phyloP scores from a whole-genome alignment of 2,329 filamentous ascomycete species.

The Xylaria sp. region DNA sequence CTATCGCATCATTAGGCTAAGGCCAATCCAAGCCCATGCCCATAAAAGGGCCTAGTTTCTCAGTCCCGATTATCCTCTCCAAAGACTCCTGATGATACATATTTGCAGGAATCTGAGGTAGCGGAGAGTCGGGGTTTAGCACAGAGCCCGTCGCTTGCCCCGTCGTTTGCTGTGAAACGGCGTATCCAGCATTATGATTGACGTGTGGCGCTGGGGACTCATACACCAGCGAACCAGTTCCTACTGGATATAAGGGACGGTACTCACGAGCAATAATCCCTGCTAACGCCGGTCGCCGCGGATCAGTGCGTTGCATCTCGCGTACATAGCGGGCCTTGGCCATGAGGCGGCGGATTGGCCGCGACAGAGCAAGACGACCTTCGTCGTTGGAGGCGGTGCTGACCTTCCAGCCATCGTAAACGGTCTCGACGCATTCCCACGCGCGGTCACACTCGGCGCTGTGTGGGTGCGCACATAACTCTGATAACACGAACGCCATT shows the following conservation, averaged over 20 bases:
- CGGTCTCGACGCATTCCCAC: slow-evolving; percentile 30
- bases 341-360: slow-evolving; percentile 32
- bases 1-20: slow-evolving; percentile 6
- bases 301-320: slow-evolving; percentile 26
- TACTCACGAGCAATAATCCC: not conserved
- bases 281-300: not conserved
- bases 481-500: slow-evolving; percentile 32
- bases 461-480: slow-evolving; percentile 28
- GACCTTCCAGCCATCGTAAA: slow-evolving; percentile 32
- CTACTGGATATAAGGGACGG: not conserved
- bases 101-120: not conserved
- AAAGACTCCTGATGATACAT: not conserved
- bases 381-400: slow-evolving; percentile 39
- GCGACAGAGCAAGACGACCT: slow-evolving; percentile 22
- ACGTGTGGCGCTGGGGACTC: not conserved
- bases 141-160: not conserved
- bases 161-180: not conserved
- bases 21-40: slow-evolving; percentile 8
- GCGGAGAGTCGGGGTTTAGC: not conserved
- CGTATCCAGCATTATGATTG: not conserved
- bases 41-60: slow-evolving; percentile 7
- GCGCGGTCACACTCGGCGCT: slow-evolving; percentile 31
- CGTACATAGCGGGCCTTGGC: slow-evolving; percentile 36
- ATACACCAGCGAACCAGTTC: not conserved
- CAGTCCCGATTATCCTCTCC: slow-evolving; percentile 16